Conservation (phyloP, 2,329 filamentous ascomycete genomes). For the Hypomyces rosellus region DNA sequence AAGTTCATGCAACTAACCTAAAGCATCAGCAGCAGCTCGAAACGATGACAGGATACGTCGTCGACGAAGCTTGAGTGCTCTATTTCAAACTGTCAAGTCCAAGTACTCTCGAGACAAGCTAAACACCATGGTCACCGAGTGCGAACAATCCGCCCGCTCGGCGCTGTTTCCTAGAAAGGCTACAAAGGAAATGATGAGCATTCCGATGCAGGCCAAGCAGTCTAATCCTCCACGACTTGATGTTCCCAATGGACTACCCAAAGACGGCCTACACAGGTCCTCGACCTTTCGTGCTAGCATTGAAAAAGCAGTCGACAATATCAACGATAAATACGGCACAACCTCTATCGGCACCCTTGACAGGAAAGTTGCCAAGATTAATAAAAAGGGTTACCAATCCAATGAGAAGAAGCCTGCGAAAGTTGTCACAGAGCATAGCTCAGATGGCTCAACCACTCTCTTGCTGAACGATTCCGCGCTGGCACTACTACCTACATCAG, state of each 20-base stretch:
- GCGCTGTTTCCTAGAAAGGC: not conserved
- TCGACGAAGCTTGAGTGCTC: constrained; percentile 24
- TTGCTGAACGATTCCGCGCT: no score
- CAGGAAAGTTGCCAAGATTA: not conserved
- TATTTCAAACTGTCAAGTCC: constrained; percentile 22
- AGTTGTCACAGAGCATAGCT: not conserved
- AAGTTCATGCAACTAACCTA: not conserved
- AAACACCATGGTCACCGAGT: constrained; percentile 9
- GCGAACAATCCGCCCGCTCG: not conserved
- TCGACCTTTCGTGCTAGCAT: constrained; percentile 24
- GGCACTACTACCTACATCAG: no score
- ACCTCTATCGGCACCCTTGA: constrained; percentile 1
- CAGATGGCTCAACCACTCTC: no score
- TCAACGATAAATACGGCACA: constrained; percentile 22
- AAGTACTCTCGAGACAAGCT: constrained; percentile 22
- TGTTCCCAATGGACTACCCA: constrained; percentile 21
- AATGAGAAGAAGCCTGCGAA: not conserved
- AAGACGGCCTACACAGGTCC: constrained; percentile 18
- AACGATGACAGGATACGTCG: constrained; percentile 12
- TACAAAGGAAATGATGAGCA: not conserved
- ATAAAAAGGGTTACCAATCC: not conserved
- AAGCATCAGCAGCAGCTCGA: not conserved
- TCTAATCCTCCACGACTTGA: constrained; percentile 22
- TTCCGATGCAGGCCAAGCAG: not conserved
- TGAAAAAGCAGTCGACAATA: constrained; percentile 25